These are phyloP conservation scores for Vitis vinifera DNA, from an alignment of 164 flowering plant genomes.

Conservation along the genomic window ASM3070453v1 NC_081811.1:3853001-3853500, in stretches of 20 bases:
- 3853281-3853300: slow-evolving; percentile 86
- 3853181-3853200: slow-evolving; percentile 8
- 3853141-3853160: slow-evolving; percentile 56
- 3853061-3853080: slow-evolving; percentile 73
- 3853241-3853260: slow-evolving; percentile 49
- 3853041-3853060: slow-evolving; percentile 65
- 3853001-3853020: slow-evolving; percentile 64
- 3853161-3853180: slow-evolving; percentile 35
- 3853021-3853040: slow-evolving; percentile 62
- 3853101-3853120: slow-evolving; percentile 66
- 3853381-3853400: slow-evolving; percentile 98
- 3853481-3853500: slow-evolving; percentile 51
- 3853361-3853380: slow-evolving; percentile 92
- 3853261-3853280: slow-evolving; percentile 85
- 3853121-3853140: slow-evolving; percentile 48
- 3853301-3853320: slow-evolving; percentile 74
- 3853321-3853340: slow-evolving; percentile 42
- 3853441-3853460: slow-evolving; percentile 80
- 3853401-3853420: slow-evolving; percentile 88
- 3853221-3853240: slow-evolving; percentile 24
- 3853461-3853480: slow-evolving; percentile 84
- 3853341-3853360: slow-evolving; percentile 60
- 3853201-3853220: slow-evolving; percentile 28
- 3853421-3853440: slow-evolving; percentile 63
- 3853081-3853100: slow-evolving; percentile 86